Evolutionary conservation across 2,329 filamentous ascomycete species (phyloP).

Genomic region (Aspergillus amoenus): DNA sequence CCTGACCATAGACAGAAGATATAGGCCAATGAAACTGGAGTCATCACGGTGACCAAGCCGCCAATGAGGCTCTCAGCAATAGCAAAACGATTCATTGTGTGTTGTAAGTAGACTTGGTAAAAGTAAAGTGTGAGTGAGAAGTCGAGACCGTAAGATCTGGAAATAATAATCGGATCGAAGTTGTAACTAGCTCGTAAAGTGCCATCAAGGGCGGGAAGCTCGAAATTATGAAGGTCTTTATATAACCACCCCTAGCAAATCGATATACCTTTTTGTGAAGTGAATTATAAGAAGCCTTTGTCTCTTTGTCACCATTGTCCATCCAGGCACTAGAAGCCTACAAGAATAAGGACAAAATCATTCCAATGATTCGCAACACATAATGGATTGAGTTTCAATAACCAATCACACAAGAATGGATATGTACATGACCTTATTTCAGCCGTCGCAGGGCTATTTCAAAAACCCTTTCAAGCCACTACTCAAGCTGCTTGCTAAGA

Average conservation of each 20-base stretch:
- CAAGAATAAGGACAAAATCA: neutral
- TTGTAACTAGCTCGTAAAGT: neutral
- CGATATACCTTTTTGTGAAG: neutral
- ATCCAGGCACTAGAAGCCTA: neutral
- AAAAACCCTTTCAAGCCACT: neutral
- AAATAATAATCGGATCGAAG: neutral
- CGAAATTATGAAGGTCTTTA: neutral
- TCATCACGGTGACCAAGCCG: neutral
- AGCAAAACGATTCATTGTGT: neutral
- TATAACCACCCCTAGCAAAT: neutral
- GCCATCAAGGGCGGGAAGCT: neutral
- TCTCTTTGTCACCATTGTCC: neutral
- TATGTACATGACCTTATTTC: neutral
- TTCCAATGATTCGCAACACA: neutral
- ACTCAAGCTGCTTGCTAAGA: constrained; percentile 53
- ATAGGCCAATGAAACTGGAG: neutral
- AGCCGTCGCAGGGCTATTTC: neutral
- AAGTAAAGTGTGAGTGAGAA: neutral
- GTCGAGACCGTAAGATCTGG: neutral
- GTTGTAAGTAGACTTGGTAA: neutral
- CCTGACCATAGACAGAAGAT: neutral
- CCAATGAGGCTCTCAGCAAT: neutral
- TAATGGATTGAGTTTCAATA: neutral
- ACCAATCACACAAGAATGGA: neutral
- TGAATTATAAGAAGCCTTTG: neutral